phyloP scores from a whole-genome alignment of 306 rosid species.

The Castanopsis chinensis region DNA sequence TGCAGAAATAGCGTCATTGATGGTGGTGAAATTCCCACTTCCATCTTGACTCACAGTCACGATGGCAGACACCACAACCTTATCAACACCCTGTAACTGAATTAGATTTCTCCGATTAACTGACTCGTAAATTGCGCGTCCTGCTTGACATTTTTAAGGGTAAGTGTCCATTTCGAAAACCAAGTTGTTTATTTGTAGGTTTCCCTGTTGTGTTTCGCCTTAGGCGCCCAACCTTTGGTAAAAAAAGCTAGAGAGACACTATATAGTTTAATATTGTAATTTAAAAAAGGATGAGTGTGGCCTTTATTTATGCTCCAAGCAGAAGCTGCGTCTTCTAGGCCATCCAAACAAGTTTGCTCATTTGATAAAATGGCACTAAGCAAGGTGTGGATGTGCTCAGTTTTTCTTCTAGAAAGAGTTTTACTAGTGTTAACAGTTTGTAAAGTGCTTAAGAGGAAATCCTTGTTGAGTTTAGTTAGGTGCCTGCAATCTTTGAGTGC shows the following conservation, averaged over 20 bases:
- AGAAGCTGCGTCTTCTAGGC: conserved; percentile 38
- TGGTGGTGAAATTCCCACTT: conserved; percentile 58
- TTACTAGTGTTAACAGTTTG: conserved; percentile 17
- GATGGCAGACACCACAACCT: conserved; percentile 35
- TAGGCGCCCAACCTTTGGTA: conserved; percentile 51
- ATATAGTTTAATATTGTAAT: conserved; percentile 49
- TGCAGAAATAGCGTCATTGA: conserved; percentile 56
- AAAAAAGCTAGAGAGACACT: conserved; percentile 50
- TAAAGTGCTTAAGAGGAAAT: conserved; percentile 26
- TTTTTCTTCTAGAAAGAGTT: conserved; percentile 27
- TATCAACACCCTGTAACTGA: conserved; percentile 6
- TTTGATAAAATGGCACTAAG: conserved; percentile 56
- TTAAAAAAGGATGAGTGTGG: conserved; percentile 20
- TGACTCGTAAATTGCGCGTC: conserved; percentile 31
- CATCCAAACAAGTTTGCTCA: conserved; percentile 51
- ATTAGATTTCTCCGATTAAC: conserved; percentile 34
- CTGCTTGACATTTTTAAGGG: conserved; percentile 46
- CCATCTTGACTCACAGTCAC: conserved; percentile 63
- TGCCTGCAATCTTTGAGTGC: conserved; percentile 52
- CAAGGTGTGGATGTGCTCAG: conserved; percentile 41
- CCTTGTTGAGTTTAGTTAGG: conserved; percentile 40
- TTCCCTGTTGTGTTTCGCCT: conserved; percentile 24
- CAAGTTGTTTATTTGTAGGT: conserved; percentile 11
- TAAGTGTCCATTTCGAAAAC: conserved; percentile 46
- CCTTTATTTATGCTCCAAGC: conserved; percentile 36